phyloP scores from a whole-genome alignment of 495 filamentous ascomycete species.

The Friedmanniomyces endolithicus region DNA sequence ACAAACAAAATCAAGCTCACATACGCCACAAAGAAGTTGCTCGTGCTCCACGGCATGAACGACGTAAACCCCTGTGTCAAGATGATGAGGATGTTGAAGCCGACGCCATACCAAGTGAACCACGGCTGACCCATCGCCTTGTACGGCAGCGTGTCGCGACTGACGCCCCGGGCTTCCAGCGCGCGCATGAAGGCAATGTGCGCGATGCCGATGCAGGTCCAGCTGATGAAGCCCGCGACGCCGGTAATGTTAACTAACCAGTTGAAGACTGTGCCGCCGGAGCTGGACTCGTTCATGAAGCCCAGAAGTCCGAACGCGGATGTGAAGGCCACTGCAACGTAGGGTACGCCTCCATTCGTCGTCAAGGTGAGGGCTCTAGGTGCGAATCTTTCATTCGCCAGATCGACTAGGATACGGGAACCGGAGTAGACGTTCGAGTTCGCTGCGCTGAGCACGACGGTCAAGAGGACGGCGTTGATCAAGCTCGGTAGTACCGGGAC shows the following conservation, averaged over 20 bases:
- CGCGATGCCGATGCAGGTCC: conserved; percentile 28
- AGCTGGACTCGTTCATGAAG: conserved; percentile 46
- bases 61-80: conserved; percentile 58
- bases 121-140: conserved; percentile 49
- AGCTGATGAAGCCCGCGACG: conserved; percentile 38
- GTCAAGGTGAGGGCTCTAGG: conserved; percentile 46
- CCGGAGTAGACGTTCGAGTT: conserved; percentile 76
- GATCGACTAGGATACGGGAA: conserved; percentile 62
- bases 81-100: conserved; percentile 52
- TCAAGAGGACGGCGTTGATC: conserved; percentile 65
- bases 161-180: conserved; percentile 41
- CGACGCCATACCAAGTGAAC: conserved; percentile 42
- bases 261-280: conserved; percentile 31
- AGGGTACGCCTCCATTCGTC: conserved; percentile 47
- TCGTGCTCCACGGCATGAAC: conserved; percentile 49
- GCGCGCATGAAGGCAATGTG: conserved; percentile 49
- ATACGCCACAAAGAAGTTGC: conserved; percentile 38
- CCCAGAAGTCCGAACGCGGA: conserved; percentile 45
- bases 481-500: conserved; percentile 56
- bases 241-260: conserved; percentile 34
- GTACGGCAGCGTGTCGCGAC: conserved; percentile 45
- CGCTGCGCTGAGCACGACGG: conserved; percentile 53
- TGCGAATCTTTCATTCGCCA: conserved; percentile 53
- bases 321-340: conserved; percentile 43
- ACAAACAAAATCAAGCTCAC: conserved; percentile 47